Evolutionary conservation across 805 yeast genomes (phyloP), one percentile per base, ranked within the genome.

Genomic region (Alloascoidea hylecoeti): DNA sequence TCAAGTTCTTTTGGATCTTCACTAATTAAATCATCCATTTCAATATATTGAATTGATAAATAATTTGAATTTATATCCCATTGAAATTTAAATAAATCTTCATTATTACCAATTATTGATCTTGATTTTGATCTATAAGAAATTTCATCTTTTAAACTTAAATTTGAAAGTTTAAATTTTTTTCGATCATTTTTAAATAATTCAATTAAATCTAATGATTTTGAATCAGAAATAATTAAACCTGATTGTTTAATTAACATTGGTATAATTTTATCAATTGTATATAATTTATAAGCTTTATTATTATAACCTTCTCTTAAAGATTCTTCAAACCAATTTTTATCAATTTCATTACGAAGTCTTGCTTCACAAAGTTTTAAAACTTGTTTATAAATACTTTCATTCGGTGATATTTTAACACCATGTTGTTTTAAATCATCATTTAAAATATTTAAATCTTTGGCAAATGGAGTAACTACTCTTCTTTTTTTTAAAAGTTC

Each of bases 221-320:
- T 81, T 4, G 70, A 56, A 55, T 92, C 97, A 5, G 84, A 69
- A 32, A 88, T 69, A 46, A 89, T 72, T 3, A 82, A 63, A 49
- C 89, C 96, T 56, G 85, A 73, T 55, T 92, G 95, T 56, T 92
- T 92, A 9, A 78, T 76, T 28, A 81, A 55, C 6, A 82, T 72
- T 51, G 85, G 95, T 15, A 86, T 72, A 17, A 89, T 94, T 60
- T 88, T 92, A 56, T 92, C 96, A 44, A 92, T 70, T 1, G 97
- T 89, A 61, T 86, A 89, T 40, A 92, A 60, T 55, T 85, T 85
- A 63, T 83, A 92, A 0, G 97, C 98, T 44, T 78, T 79, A 60
- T 89, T 92, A 50, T 92, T 74, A 62, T 82, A 92, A 0, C 94
- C 96, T 64, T 92, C 96, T 44, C 99, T 83, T 42, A 92, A 60